phyloP scores from a whole-genome alignment of 2,329 filamentous ascomycete genomes.

The Talaromyces sp. region DNA sequence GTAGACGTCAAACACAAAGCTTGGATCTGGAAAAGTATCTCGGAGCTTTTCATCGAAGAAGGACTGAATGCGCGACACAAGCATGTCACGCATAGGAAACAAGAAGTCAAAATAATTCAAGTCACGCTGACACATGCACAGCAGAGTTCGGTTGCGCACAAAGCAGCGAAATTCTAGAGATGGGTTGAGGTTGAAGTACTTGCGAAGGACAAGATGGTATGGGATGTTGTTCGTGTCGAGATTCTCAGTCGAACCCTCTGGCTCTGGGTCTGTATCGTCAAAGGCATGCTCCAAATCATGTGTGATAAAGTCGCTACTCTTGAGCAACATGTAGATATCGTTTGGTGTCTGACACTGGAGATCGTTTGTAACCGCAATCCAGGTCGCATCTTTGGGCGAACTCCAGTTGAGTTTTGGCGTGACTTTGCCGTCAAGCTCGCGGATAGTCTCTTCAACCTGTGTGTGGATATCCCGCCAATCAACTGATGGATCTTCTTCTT shows the following conservation, averaged over 20 bases:
- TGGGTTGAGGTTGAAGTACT: slow-evolving; percentile 84
- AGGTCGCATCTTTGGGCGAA: slow-evolving; percentile 89
- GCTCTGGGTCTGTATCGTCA: slow-evolving; percentile 61
- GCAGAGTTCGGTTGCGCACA: slow-evolving; percentile 73
- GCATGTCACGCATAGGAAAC: slow-evolving; percentile 60
- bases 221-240: slow-evolving; percentile 49
- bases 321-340: slow-evolving; percentile 89
- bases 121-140: slow-evolving; percentile 85
- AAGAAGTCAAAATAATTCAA: slow-evolving; percentile 88
- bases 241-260: slow-evolving; percentile 28
- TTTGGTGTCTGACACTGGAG: slow-evolving; percentile 86
- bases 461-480: slow-evolving; percentile 70
- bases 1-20: slow-evolving; percentile 90
- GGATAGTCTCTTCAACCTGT: slow-evolving; percentile 71
- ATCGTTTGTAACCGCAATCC: slow-evolving; percentile 83
- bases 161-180: slow-evolving; percentile 95
- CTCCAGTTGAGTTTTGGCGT: slow-evolving; percentile 98
- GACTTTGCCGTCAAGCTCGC: slow-evolving; percentile 77
- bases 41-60: slow-evolving; percentile 75
- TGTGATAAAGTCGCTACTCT: slow-evolving; percentile 90
- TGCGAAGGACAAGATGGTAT: slow-evolving; percentile 79
- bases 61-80: slow-evolving; percentile 65
- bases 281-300: slow-evolving; percentile 94
- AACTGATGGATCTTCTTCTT: slow-evolving; percentile 54
- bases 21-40: slow-evolving; percentile 75